Percentiles rank a stretch among this genome's conserved stretches.
phyloP scores from a whole-genome alignment of 768 basidiomycete genomes.

The Leccinum disarticulatum region DNA sequence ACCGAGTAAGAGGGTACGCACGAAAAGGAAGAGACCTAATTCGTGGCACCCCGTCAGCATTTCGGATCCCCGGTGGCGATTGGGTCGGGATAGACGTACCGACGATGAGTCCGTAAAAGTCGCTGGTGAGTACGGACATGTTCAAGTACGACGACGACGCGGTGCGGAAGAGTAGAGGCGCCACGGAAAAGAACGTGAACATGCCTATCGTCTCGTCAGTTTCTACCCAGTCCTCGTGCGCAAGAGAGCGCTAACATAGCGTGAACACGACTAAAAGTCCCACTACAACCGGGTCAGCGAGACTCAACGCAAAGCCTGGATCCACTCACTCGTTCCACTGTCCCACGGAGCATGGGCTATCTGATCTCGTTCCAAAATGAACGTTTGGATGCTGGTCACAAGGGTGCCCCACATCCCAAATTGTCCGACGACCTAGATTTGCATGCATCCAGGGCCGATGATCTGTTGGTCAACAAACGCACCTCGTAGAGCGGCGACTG shows the following conservation, averaged over 20 bases:
- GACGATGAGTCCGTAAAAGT: conserved; percentile 85
- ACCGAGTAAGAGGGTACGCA: conserved; percentile 26
- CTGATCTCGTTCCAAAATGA: conserved; percentile 63
- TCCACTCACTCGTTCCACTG: conserved; percentile 56
- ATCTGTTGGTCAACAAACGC: background rate
- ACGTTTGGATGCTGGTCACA: conserved; percentile 74
- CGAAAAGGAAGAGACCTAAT: conserved; percentile 51
- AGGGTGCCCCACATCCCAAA: conserved; percentile 81
- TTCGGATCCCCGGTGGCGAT: background rate
- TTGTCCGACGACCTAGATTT: conserved; percentile 68
- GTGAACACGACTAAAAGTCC: conserved; percentile 50
- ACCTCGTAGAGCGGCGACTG: conserved; percentile 78
- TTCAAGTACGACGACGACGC: conserved; percentile 87
- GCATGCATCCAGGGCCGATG: background rate
- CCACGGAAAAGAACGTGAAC: conserved; percentile 80
- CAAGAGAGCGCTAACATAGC: conserved; percentile 25
- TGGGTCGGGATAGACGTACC: conserved; percentile 31
- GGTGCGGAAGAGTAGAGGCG: conserved; percentile 78
- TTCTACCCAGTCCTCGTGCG: background rate
- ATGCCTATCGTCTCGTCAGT: conserved; percentile 46
- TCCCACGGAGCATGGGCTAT: conserved; percentile 71
- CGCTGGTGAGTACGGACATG: conserved; percentile 79
- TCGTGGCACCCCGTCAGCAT: conserved; percentile 2
- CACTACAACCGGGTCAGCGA: conserved; percentile 39
- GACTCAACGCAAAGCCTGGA: conserved; percentile 26